phyloP scores from a whole-genome alignment of 176 grass and related monocot genomes.

The Neostapfia colusana region DNA sequence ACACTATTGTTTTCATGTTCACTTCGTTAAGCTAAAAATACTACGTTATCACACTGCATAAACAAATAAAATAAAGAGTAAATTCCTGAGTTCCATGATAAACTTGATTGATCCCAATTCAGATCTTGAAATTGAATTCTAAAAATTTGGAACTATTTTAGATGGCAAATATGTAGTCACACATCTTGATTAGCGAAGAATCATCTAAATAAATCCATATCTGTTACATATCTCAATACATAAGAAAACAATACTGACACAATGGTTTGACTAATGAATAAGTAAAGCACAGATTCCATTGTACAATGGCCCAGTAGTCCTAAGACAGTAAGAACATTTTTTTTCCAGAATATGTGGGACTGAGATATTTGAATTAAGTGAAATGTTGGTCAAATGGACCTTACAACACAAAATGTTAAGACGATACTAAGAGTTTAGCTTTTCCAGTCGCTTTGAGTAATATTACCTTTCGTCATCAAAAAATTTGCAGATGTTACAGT shows the following conservation, averaged over 20 bases:
- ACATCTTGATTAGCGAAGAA: neutral
- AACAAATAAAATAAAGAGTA: too few species aligned
- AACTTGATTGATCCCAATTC: slow-evolving; percentile 1
- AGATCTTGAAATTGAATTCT: neutral
- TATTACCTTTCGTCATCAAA: slow-evolving; percentile 99
- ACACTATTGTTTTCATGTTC: neutral
- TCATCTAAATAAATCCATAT: neutral
- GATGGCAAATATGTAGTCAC: neutral
- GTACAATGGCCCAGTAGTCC: slow-evolving; percentile 10
- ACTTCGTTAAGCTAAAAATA: neutral
- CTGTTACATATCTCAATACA: neutral
- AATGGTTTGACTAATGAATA: slow-evolving; percentile 13
- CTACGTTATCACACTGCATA: neutral
- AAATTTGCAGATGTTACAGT: slow-evolving; percentile 97
- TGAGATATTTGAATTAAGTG: neutral
- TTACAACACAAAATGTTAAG: neutral
- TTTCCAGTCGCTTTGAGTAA: slow-evolving; percentile 2
- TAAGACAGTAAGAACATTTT: neutral
- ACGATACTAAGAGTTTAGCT: neutral
- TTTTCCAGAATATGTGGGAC: neutral
- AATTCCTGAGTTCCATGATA: neutral
- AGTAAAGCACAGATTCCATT: neutral
- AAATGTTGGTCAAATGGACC: neutral
- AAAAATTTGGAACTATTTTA: neutral
- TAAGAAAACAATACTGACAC: slow-evolving; percentile 11